Base-by-base conservation (phyloP, 2,329 filamentous ascomycete species). In the Chaetomium sp. region DNA sequence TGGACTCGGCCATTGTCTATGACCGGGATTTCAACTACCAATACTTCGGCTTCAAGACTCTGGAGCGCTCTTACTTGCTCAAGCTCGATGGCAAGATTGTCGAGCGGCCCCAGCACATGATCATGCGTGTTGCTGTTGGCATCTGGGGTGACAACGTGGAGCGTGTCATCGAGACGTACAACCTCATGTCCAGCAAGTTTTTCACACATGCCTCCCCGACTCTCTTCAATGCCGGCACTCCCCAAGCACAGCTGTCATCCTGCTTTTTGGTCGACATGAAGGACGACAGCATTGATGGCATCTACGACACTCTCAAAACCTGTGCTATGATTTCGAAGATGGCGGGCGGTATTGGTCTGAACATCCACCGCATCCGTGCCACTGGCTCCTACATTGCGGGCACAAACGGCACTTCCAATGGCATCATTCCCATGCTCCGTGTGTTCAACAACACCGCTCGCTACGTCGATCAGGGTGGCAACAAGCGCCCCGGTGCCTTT, bases 281-380 rank as follows among this genome's bases (percentile, higher is more conserved):
- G 80, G 91, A 96, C 51, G 94, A 99, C 76, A 96, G 91, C 74
- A 99, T 99, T 69, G 94, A 99, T 64, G 94, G 94, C 65, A 99
- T 99, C 71, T 99, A 99, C 69, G 94, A 99, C 70, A 99, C 94
- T 14, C 82, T 99, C 66, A 99, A 99, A 85, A 97, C 90, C 1
- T 99, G 94, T 75, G 94, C 94, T 64, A 92, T 99, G 90, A 99
- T 99, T 74, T 99, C 94, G 69, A 99, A 99, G 84, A 97, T 94
- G 76, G 94, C 94, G 65, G 94, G 94, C 72, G 94, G 94, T 72
- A 97, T 99, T 71, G 94, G 94, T 67, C 80, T 99, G 62, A 97
- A 99, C 69, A 86, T 92, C 51, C 94, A 99, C 78, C 87, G 91
- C 68, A 99, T 99, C 67, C 91, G 94, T 73, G 89, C 94, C 60